phyloP scores from a whole-genome alignment of 2,329 filamentous ascomycete species.

The Colletotrichum australisinense region DNA sequence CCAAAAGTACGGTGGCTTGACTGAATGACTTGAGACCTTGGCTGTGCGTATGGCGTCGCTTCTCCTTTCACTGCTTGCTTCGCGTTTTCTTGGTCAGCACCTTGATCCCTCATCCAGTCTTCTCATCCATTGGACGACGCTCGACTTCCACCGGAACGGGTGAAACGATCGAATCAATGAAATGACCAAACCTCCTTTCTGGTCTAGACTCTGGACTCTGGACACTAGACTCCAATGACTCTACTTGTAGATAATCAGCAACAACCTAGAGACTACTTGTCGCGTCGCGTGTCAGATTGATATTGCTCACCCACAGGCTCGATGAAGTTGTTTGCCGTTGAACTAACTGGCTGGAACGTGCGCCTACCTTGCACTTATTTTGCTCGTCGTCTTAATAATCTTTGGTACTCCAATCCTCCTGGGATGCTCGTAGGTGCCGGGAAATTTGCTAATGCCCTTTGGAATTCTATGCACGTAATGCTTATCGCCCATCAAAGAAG shows the following conservation, averaged over 20 bases:
- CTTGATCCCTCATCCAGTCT: background rate
- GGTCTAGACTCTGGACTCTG: background rate
- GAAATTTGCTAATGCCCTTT: conserved; percentile 27
- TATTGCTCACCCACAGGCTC: background rate
- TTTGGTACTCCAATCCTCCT: background rate
- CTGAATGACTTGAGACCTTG: conserved; percentile 8
- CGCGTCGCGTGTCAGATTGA: conserved; percentile 32
- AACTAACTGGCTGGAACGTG: background rate
- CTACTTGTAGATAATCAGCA: background rate
- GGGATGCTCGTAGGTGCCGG: conserved; percentile 20
- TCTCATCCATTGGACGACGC: background rate
- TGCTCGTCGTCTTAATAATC: background rate
- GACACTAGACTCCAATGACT: background rate
- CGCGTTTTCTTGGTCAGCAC: conserved; percentile 5
- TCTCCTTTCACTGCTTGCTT: background rate
- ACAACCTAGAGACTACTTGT: conserved; percentile 6
- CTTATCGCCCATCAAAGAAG: conserved; percentile 2
- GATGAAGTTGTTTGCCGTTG: background rate
- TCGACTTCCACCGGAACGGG: background rate
- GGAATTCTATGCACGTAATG: conserved; percentile 2
- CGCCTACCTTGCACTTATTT: background rate
- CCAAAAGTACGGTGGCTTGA: conserved; percentile 21
- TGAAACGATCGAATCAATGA: conserved; percentile 15
- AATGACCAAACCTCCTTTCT: conserved; percentile 1
- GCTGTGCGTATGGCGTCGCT: conserved; percentile 6